A percentile compares a stretch with the other conserved stretches of the same genome.
These are phyloP conservation scores for Cordyceps pruinosa DNA, from an alignment of 2,329 filamentous ascomycete genomes.

Conservation along the genomic window DNA sequence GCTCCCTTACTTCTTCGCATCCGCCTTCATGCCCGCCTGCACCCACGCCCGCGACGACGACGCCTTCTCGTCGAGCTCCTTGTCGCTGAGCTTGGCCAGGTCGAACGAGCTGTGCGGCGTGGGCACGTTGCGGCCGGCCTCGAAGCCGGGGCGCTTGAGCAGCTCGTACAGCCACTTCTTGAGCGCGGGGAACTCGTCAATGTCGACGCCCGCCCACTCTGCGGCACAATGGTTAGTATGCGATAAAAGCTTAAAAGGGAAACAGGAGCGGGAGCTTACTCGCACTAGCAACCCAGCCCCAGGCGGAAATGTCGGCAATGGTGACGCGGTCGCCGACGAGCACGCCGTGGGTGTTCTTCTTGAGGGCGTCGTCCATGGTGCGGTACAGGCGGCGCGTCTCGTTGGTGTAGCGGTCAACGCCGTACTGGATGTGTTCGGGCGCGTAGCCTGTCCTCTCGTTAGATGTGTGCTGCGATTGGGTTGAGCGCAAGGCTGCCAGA, in stretches of 20 bases:
- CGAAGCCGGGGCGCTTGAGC: conserved; percentile 60
- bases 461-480: background rate
- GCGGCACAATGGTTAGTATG: background rate
- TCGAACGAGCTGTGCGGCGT: conserved; percentile 55
- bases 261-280: conserved; percentile 28
- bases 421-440: conserved; percentile 75
- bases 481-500: no score
- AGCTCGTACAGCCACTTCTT: conserved; percentile 72
- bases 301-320: conserved; percentile 72
- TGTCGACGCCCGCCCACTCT: conserved; percentile 44
- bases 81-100: conserved; percentile 31
- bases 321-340: conserved; percentile 63
- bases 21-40: conserved; percentile 60
- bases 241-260: background rate
- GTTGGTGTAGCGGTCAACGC: conserved; percentile 72
- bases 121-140: conserved; percentile 71
- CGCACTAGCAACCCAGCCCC: conserved; percentile 63
- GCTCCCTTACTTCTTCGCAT: conserved; percentile 42
- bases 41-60: conserved; percentile 55
- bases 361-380: conserved; percentile 66
- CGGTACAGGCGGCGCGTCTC: conserved; percentile 78
- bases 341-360: conserved; percentile 47
- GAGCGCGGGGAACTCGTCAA: conserved; percentile 68
- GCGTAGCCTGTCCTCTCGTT: conserved; percentile 52
- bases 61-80: conserved; percentile 51